Percentiles rank a stretch among this genome's conserved stretches.
phyloP scores from a whole-genome alignment of 371 early-diverging fungal species.

The Nematocida ausubeli region DNA sequence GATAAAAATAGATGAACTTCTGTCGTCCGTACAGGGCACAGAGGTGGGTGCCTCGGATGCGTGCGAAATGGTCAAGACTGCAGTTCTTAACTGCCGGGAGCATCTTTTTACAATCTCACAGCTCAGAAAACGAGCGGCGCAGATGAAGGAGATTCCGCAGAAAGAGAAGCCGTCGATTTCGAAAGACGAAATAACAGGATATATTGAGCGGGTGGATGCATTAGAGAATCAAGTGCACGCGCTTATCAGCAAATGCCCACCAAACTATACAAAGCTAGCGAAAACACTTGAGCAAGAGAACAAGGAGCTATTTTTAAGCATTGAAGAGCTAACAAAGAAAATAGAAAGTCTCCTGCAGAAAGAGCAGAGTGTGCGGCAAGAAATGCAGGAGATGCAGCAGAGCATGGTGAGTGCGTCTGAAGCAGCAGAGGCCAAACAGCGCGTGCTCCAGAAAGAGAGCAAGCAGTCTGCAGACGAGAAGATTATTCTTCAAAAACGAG shows the following conservation, averaged over 20 bases:
- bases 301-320: constrained; percentile 11
- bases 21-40: background rate
- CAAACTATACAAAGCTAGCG: constrained; percentile 93
- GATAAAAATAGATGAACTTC: background rate
- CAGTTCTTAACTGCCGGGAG: constrained; percentile 6
- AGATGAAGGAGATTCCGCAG: background rate
- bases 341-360: background rate
- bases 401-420: background rate
- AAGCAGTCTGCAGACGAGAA: constrained; percentile 27
- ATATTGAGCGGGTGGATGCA: constrained; percentile 93
- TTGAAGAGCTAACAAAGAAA: constrained; percentile 11
- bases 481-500: constrained; percentile 24
- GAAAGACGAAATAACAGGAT: constrained; percentile 87
- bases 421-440: background rate
- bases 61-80: background rate
- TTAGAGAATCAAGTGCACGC: constrained; percentile 95
- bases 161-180: background rate
- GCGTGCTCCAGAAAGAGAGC: background rate
- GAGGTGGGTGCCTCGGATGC: background rate
- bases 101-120: constrained; percentile 15
- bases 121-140: constrained; percentile 7
- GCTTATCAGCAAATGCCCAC: constrained; percentile 88
- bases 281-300: constrained; percentile 98
- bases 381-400: constrained; percentile 6
- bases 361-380: background rate